Conservation (phyloP, 805 yeast genomes). For the Torulaspora gathmanii region DNA sequence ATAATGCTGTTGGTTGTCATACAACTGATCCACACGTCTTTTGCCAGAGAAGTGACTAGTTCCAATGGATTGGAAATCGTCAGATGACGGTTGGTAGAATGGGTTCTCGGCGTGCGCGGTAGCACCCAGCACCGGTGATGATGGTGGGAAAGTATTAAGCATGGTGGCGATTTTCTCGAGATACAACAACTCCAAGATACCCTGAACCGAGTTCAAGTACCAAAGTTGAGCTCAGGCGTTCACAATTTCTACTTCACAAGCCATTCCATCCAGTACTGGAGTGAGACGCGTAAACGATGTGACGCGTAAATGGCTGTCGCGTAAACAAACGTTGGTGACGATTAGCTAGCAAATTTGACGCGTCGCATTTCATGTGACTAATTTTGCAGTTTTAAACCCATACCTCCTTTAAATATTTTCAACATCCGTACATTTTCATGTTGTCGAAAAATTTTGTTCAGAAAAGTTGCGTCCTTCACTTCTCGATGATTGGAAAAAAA, state of each 20-base stretch:
- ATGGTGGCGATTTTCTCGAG: background rate
- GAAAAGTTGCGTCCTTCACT: background rate
- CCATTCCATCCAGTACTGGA: background rate
- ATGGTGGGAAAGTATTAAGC: slow-evolving; percentile 35
- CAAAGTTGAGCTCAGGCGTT: too few species aligned
- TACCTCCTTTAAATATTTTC: background rate
- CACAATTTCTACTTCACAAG: too few species aligned
- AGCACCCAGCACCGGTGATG: slow-evolving; percentile 35
- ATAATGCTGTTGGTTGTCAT: slow-evolving; percentile 36
- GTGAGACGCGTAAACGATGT: slow-evolving; percentile 2
- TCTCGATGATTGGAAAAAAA: background rate
- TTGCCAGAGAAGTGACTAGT: background rate
- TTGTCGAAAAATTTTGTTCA: background rate
- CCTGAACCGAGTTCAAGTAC: too few species aligned
- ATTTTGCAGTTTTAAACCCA: background rate
- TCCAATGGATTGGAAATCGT: background rate
- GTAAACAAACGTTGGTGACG: background rate
- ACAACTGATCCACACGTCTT: slow-evolving; percentile 3
- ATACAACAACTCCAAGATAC: background rate
- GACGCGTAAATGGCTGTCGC: slow-evolving; percentile 7
- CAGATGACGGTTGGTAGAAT: slow-evolving; percentile 14
- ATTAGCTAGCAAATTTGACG: background rate
- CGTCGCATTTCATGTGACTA: background rate
- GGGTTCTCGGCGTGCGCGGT: slow-evolving; percentile 10
- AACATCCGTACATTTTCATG: background rate